Conservation (phyloP, 202 grass and related monocot genomes). For the Tripidium arundinaceum region DNA sequence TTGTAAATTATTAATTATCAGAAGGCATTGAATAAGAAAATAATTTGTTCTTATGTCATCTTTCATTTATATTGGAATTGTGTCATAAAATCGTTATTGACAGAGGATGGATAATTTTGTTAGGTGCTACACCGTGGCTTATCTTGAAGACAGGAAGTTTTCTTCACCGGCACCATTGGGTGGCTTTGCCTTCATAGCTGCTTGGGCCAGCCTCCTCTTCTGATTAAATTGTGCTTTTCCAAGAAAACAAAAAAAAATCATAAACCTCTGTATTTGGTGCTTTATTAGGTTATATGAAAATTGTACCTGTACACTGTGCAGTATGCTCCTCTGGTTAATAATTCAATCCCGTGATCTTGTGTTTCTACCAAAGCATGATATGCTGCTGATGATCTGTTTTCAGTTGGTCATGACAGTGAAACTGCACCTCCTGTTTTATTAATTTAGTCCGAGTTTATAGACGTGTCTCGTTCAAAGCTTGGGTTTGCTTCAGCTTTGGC, state of each 20-base stretch:
- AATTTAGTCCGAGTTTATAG: not conserved
- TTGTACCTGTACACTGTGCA: conserved; percentile 18
- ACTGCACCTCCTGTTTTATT: not conserved
- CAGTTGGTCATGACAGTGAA: not conserved
- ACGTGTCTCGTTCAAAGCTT: not conserved
- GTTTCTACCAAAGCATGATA: conserved; percentile 1
- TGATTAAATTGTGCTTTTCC: conserved; percentile 35
- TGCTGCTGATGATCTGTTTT: not conserved
- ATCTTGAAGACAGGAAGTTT: conserved; percentile 83
- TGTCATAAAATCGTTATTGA: not conserved
- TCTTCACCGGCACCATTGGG: conserved; percentile 68
- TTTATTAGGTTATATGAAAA: not conserved
- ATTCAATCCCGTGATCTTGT: not conserved
- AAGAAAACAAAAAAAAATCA: conserved; percentile 8
- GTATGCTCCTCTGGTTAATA: conserved; percentile 17
- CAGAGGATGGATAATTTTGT: not conserved
- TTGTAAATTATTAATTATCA: not conserved
- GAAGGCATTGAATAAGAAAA: not conserved
- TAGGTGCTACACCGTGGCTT: conserved; percentile 84
- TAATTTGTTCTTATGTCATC: not conserved
- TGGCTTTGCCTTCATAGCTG: conserved; percentile 81
- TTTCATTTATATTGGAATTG: not conserved
- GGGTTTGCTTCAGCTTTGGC: not conserved
- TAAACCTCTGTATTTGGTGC: not conserved
- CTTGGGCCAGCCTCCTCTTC: conserved; percentile 80